Conservation (phyloP, 1,284 basidiomycete genomes). For the Sporisorium graminicola region DNA sequence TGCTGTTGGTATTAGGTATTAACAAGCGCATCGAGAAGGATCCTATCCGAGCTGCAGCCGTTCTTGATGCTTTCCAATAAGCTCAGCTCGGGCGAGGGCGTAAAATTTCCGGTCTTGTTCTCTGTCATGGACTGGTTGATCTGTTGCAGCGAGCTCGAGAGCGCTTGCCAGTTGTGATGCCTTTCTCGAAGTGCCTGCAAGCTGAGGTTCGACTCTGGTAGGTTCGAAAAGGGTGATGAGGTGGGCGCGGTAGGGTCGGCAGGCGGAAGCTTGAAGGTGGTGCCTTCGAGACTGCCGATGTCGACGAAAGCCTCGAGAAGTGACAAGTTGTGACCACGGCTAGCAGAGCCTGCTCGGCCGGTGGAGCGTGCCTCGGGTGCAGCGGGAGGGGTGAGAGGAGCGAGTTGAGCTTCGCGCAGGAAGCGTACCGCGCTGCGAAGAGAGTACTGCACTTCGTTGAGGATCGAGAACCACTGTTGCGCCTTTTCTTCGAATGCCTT, state of each 20-base stretch:
- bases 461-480: conserved; percentile 52
- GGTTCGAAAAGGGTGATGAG: not conserved
- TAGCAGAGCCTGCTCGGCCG: conserved; percentile 43
- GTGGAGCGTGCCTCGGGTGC: conserved; percentile 25
- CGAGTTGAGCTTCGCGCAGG: conserved; percentile 40
- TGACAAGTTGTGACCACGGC: conserved; percentile 38
- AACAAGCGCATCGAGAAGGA: conserved; percentile 36
- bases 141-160: conserved; percentile 38
- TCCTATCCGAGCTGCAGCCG: conserved; percentile 25
- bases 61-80: conserved; percentile 32
- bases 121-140: conserved; percentile 13
- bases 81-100: conserved; percentile 8
- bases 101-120: not conserved
- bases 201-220: conserved; percentile 35
- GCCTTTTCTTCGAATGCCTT: conserved; percentile 48
- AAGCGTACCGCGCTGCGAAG: conserved; percentile 40
- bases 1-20: conserved; percentile 22
- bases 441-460: conserved; percentile 55
- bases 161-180: conserved; percentile 41
- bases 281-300: conserved; percentile 31
- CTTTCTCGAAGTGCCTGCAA: conserved; percentile 40
- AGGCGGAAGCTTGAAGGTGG: conserved; percentile 41
- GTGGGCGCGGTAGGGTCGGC: not conserved
- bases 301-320: conserved; percentile 51
- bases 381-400: conserved; percentile 32